Evolutionary conservation across 139 green algal species (phyloP).

Genomic region (Coccomyxa sp.): DNA sequence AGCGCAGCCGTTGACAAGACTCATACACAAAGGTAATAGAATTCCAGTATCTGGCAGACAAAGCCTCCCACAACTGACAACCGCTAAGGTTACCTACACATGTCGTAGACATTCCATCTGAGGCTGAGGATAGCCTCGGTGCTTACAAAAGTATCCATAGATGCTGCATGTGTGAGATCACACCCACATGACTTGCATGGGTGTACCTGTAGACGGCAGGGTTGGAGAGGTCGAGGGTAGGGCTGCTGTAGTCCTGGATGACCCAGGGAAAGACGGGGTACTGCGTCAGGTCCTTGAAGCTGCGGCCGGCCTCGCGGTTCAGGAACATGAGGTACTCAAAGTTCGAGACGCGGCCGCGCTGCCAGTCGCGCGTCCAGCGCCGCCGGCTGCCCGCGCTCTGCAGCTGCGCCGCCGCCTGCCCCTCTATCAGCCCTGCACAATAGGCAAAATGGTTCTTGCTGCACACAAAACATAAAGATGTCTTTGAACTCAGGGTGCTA

Average conservation of each 20-base stretch:
- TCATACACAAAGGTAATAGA: too few relatives aligned
- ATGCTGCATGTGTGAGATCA: neutral
- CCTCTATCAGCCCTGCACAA: slow-evolving; percentile 8
- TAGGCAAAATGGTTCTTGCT: neutral
- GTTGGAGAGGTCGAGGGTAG: slow-evolving; percentile 60
- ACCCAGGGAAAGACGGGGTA: slow-evolving; percentile 97
- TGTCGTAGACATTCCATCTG: too few relatives aligned
- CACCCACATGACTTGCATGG: neutral
- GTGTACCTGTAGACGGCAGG: slow-evolving; percentile 14
- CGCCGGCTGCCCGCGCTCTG: slow-evolving; percentile 34
- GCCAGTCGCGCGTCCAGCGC: slow-evolving; percentile 68
- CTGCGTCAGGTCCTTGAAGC: slow-evolving; percentile 84
- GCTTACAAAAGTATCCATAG: too few relatives aligned
- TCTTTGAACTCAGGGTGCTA: too few relatives aligned
- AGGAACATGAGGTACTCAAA: slow-evolving; percentile 84
- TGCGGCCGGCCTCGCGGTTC: slow-evolving; percentile 81
- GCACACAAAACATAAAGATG: neutral
- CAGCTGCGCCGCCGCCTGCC: slow-evolving; percentile 16
- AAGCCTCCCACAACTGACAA: too few relatives aligned
- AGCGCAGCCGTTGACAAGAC: too few relatives aligned
- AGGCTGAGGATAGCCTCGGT: too few relatives aligned
- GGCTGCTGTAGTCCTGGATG: slow-evolving; percentile 72
- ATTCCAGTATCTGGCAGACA: too few relatives aligned
- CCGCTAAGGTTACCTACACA: too few relatives aligned
- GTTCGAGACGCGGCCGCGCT: slow-evolving; percentile 52